Evolutionary conservation across 2,329 filamentous ascomycete genomes (phyloP), one percentile per base, ranked within the genome.

Genomic region (Claviceps digitariae): DNA sequence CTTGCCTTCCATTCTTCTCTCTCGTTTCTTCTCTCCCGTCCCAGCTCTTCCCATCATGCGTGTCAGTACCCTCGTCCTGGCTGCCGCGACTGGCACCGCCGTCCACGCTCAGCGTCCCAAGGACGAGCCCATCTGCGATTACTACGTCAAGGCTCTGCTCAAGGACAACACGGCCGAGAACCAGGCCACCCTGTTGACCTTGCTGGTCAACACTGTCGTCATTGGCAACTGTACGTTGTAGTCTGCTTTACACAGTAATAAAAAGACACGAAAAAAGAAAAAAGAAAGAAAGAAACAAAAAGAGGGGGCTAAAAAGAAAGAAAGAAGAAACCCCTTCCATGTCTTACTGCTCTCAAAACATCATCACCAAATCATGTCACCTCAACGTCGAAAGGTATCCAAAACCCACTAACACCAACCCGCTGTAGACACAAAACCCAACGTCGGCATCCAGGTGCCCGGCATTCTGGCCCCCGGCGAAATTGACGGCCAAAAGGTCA

Each of bases 161-260:
- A 76, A 72, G 63, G 69, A 79, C 41, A 83, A 82, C 68, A 82
- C 74, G 40, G 75, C 76, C 20, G 72, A 69, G 31, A 82, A 81
- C 63, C 79, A 84, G 63, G 66, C 71, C 52, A 75, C 71, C 1
- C 68, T 83, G 2, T 59, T 83, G 60, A 79, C 74, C 2, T 67
- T 78, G 1, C 64, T 83, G 4, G 78, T 83, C 60, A 83, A 83
- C 66, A 82, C 78, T 7, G 81, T 75, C 21, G 77, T 83, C 56
- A 79, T 82, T 58, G 80, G 81, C n/a, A 81, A 81, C 64, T 81
- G 74, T 75, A 62, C 2, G 48, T 50, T 3, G 48, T 50, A 9
- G 7, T 34, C 9, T 29, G 27, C 4, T 8, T 8, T 5, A 29
- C 4, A 29, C 27, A 29, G 27, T 5, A 29, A 8, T 8, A 29